Percentiles rank a stretch among this genome's conserved stretches.
Conservation (phyloP, 306 rosid genomes). For the Phaseolus lunatus region DNA sequence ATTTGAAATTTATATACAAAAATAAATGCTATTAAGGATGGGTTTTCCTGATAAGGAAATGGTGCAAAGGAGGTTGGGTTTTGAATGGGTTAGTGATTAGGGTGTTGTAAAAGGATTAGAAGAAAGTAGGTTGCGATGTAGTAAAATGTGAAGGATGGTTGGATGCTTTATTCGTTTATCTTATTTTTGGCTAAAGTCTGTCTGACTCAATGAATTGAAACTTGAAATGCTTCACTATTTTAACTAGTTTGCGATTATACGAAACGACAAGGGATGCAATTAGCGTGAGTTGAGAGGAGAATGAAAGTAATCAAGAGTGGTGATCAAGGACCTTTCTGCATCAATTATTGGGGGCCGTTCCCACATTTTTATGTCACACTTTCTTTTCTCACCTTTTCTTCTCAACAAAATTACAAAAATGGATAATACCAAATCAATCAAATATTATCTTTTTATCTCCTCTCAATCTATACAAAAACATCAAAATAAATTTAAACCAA, state of each 20-base stretch:
- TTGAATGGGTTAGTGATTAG: not conserved
- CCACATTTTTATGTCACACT: conserved; percentile 49
- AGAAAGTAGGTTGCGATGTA: not conserved
- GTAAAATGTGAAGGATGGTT: not conserved
- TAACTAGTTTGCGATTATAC: conserved; percentile 17
- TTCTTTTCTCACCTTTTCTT: not conserved
- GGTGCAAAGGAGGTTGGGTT: not conserved
- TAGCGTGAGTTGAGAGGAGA: conserved; percentile 7
- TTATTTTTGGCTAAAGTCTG: conserved; percentile 35
- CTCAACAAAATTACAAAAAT: not conserved
- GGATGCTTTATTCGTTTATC: conserved; percentile 35
- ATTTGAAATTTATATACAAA: not conserved
- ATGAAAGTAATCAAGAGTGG: too few relatives aligned
- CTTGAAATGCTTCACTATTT: conserved; percentile 15
- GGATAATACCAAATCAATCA: too few relatives aligned
- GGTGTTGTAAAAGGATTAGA: conserved; percentile 34
- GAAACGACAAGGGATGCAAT: conserved; percentile 44
- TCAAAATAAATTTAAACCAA: too few relatives aligned
- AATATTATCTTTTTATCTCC: too few relatives aligned
- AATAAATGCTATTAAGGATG: not conserved
- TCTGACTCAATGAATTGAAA: conserved; percentile 1
- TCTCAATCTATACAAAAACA: too few relatives aligned
- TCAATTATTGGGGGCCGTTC: conserved; percentile 53
- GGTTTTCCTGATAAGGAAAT: conserved; percentile 20
- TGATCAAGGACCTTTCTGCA: conserved; percentile 34